phyloP scores from a whole-genome alignment of 768 basidiomycete genomes.

The Lentinula edodes region DNA sequence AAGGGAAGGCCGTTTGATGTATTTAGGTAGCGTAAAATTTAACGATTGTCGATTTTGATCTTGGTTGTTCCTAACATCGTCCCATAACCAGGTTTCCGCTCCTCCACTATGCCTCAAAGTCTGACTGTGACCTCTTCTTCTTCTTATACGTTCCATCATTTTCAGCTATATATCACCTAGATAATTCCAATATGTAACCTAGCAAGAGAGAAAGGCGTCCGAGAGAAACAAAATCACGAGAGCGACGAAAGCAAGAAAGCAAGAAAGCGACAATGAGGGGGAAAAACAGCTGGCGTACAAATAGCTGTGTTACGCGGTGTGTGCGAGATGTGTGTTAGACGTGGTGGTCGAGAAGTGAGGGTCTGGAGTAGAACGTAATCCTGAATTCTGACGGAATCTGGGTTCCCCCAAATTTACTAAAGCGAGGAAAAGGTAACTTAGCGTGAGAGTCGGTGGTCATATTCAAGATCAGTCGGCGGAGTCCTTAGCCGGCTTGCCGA shows the following conservation, averaged over 20 bases:
- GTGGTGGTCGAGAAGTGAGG: not conserved
- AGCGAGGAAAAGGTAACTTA: not conserved
- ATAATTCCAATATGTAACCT: not conserved
- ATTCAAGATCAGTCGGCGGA: not conserved
- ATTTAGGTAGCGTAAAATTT: not conserved
- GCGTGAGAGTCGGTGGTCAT: not conserved
- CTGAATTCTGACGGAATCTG: not conserved
- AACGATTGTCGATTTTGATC: not conserved
- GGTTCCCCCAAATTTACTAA: not conserved
- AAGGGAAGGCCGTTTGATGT: not conserved
- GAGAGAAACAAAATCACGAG: not conserved
- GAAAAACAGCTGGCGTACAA: not conserved
- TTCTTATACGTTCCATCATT: not conserved
- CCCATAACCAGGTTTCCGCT: not conserved
- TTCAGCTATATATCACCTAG: not conserved
- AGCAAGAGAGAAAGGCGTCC: not conserved
- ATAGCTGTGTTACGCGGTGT: not conserved
- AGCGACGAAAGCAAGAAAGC: not conserved
- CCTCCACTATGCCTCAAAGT: not conserved
- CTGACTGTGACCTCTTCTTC: not conserved
- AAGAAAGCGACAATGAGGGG: not conserved
- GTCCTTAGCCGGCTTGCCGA: not conserved
- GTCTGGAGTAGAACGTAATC: not conserved
- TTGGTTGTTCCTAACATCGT: not conserved
- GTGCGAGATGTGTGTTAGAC: not conserved